Evolutionary conservation across 129 eudicot genomes (phyloP).

Genomic region (Artemisia argyi): DNA sequence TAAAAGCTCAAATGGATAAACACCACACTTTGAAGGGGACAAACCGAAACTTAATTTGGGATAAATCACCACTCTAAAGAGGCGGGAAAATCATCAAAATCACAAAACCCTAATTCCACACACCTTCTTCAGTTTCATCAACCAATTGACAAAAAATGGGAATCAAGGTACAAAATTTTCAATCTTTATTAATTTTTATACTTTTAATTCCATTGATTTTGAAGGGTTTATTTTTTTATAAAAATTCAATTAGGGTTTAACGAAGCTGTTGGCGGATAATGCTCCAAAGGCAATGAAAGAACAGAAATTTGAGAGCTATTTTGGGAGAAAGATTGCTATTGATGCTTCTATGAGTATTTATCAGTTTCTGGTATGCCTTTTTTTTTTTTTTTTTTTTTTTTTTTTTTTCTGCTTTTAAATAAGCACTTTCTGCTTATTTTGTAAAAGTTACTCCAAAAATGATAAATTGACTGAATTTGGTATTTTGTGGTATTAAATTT

Average conservation of each 20-base stretch:
- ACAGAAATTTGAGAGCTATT: constrained; percentile 93
- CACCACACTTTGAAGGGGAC: background rate
- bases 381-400: background rate
- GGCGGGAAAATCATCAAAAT: constrained; percentile 42
- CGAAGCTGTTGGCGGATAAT: too few species aligned
- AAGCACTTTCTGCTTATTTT: too few species aligned
- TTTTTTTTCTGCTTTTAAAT: background rate
- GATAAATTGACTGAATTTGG: too few species aligned
- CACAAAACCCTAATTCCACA: constrained; percentile 33
- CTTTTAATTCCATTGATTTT: too few species aligned
- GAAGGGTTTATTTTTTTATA: too few species aligned
- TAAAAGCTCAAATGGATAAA: too few species aligned
- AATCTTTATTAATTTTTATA: too few species aligned
- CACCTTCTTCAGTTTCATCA: background rate
- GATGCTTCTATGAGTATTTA: constrained; percentile 99
- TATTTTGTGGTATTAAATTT: too few species aligned
- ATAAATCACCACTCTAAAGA: constrained; percentile 2
- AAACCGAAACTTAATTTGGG: too few species aligned
- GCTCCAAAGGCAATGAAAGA: constrained; percentile 88
- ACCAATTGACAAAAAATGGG: too few species aligned
- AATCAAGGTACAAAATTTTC: too few species aligned
- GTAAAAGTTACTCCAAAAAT: too few species aligned
- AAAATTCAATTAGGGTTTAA: constrained; percentile 59
- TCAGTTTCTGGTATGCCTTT: constrained; percentile 63
- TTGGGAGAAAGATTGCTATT: constrained; percentile 82